These are phyloP conservation scores for Auricularia heimuer DNA, from an alignment of 768 basidiomycete genomes.

Conservation along the genomic window DNA sequence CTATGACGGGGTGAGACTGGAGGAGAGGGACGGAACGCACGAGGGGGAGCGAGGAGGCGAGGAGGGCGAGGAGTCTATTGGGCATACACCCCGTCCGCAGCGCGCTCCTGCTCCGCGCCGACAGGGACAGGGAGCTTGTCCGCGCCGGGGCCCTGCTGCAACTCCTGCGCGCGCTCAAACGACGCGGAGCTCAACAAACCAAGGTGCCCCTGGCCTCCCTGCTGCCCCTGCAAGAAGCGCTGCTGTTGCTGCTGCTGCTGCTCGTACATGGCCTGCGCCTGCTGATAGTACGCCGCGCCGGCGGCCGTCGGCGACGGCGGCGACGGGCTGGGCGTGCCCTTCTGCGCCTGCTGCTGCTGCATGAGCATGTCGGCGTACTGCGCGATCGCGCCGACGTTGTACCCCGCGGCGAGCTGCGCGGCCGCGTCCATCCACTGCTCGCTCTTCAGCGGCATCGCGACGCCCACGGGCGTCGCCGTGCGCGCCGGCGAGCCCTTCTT, in stretches of 20 bases:
- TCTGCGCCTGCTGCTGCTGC: neutral
- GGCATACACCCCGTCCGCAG: neutral
- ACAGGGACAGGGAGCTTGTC: no score
- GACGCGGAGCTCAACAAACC: neutral
- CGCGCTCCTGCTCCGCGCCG: neutral
- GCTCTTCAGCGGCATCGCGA: neutral
- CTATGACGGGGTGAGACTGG: neutral
- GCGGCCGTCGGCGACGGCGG: neutral
- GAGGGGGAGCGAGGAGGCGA: neutral
- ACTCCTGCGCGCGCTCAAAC: neutral
- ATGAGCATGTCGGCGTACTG: neutral
- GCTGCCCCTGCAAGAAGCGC: neutral
- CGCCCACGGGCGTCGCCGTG: neutral
- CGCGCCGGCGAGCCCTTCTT: neutral
- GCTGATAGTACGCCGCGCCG: neutral
- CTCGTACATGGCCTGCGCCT: neutral
- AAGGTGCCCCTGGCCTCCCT: neutral
- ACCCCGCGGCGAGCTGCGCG: neutral
- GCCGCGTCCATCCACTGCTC: neutral
- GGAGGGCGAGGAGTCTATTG: neutral
- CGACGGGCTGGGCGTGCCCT: neutral
- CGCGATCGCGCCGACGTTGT: neutral
- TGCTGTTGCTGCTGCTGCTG: constrained; percentile 1
- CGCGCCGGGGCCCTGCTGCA: no score
- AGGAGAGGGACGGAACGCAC: neutral